Percentiles rank a stretch among this genome's conserved stretches.
Evolutionary conservation across 352 stramenopile genomes (phyloP).

Genomic region (Blastocystis sp.): DNA sequence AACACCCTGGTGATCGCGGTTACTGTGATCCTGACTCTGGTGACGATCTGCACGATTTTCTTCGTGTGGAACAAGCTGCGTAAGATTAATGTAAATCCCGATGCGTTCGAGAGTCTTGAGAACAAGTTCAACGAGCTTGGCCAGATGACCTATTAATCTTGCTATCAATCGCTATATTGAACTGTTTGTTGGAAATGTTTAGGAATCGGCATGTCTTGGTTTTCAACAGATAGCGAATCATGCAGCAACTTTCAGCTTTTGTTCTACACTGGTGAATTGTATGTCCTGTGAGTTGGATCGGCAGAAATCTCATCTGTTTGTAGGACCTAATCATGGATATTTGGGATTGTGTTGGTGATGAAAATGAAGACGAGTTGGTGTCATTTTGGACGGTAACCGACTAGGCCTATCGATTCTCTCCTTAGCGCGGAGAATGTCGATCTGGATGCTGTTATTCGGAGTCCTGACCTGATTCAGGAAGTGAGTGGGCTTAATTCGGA

Average conservation of each 20-base stretch:
- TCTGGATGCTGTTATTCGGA: neutral
- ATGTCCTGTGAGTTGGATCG: neutral
- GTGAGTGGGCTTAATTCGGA: constrained; percentile 11
- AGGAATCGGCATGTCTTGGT: neutral
- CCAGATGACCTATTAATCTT: constrained; percentile 53
- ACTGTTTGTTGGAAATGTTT: neutral
- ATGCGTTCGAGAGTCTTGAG: constrained; percentile 57
- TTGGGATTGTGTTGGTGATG: constrained; percentile 53
- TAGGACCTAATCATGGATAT: constrained; percentile 23
- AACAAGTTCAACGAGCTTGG: constrained; percentile 63
- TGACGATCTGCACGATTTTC: constrained; percentile 43
- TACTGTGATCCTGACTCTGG: neutral
- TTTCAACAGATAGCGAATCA: constrained; percentile 4
- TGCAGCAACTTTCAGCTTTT: neutral
- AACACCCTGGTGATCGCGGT: constrained; percentile 1
- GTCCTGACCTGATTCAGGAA: constrained; percentile 49
- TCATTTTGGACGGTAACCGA: neutral
- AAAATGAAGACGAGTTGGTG: constrained; percentile 24
- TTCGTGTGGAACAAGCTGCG: constrained; percentile 56
- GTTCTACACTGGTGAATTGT: neutral
- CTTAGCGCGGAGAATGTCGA: constrained; percentile 17
- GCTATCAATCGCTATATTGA: neutral
- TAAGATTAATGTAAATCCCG: constrained; percentile 59
- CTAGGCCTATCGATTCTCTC: constrained; percentile 30
- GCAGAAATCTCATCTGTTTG: neutral